A percentile compares a stretch with the other conserved stretches of the same genome.
phyloP scores from a whole-genome alignment of 1,284 basidiomycete species.

The Tranzscheliella williamsii region DNA sequence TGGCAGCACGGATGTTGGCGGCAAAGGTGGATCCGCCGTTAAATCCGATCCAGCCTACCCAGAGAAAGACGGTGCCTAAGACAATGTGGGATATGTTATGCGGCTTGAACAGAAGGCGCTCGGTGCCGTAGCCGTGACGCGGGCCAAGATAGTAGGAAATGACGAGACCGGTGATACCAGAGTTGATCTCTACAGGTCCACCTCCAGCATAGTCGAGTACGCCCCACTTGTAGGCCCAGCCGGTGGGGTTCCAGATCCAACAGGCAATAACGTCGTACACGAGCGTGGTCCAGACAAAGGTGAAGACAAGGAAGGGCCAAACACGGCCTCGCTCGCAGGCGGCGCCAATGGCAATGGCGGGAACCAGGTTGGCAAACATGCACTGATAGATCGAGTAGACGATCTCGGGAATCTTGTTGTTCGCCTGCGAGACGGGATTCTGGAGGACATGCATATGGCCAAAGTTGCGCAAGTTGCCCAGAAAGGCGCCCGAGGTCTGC shows the following conservation, averaged over 20 bases:
- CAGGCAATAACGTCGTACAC: slow-evolving; percentile 63
- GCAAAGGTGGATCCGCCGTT: slow-evolving; percentile 87
- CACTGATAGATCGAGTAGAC: slow-evolving; percentile 63
- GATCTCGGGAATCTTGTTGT: slow-evolving; percentile 65
- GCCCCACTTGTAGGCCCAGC: slow-evolving; percentile 89
- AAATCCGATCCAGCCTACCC: slow-evolving; percentile 96
- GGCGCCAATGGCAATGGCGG: slow-evolving; percentile 66
- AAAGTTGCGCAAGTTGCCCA: slow-evolving; percentile 72
- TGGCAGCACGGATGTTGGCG: slow-evolving; percentile 83
- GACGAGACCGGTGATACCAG: slow-evolving; percentile 81
- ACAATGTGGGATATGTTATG: slow-evolving; percentile 89
- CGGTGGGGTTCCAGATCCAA: slow-evolving; percentile 86
- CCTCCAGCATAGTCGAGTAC: slow-evolving; percentile 91
- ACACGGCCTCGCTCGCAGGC: slow-evolving; percentile 86
- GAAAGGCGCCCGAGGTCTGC: slow-evolving; percentile 70
- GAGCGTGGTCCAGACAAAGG: slow-evolving; percentile 81
- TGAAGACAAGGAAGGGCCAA: slow-evolving; percentile 82
- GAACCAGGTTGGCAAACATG: slow-evolving; percentile 64
- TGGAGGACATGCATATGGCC: slow-evolving; percentile 72
- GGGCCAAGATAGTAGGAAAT: slow-evolving; percentile 90
- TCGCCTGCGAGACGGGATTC: slow-evolving; percentile 72
- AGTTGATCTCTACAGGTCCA: slow-evolving; percentile 89
- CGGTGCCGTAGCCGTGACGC: slow-evolving; percentile 82
- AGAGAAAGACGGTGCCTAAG: slow-evolving; percentile 83
- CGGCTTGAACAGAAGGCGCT: slow-evolving; percentile 84